Evolutionary conservation across 805 yeast species (phyloP), one percentile per base, ranked within the genome.

Genomic region (Tetrapisispora taiwanensis): DNA sequence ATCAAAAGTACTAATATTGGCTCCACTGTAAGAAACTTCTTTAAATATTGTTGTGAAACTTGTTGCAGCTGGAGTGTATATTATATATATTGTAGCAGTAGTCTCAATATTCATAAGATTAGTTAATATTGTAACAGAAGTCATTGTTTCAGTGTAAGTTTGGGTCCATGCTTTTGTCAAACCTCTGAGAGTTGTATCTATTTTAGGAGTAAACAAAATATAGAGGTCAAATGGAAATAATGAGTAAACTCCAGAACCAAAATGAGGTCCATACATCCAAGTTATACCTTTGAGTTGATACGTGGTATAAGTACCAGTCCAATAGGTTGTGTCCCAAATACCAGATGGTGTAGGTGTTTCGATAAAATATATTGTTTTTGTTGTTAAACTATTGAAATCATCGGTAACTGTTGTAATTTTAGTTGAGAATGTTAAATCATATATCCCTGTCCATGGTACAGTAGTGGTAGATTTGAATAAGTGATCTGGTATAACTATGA

Each of bases 301-400:
- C 3, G 33, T 38, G 4, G 41, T 38, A 31, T 38, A 38, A 3
- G 26, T 18, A 14, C 41, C 41, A 7, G 41, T 30, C 41, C 41
- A 38, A 9, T 13, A 14, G 4, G 41, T 38, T 4, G 41, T 38
- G 12, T 7, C 10, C 33, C 33, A 38, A 18, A 4, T 2, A 19
- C 41, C 33, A 2, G 5, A 7, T 3, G 41, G 41, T 13, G 27
- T 30, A 7, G 49, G 49, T 8, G 45, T 42, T 33, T 36, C 45
- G 7, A 46, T 46, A 35, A 34, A 8, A 22, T 22, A 22, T 6
- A 22, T 8, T 22, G 26, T 22, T 22, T 6, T 22, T 22, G 26
- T 22, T n/a, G n/a, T n/a, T n/a, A n/a, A n/a, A 22, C 26, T 22
- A 6, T 5, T 22, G 26, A 22, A 22, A 8, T 8, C 26, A 22